Evolutionary conservation across 352 stramenopile species (phyloP), one percentile per base, ranked within the genome.

Genomic region (Phytophthora macrochlamydospora): DNA sequence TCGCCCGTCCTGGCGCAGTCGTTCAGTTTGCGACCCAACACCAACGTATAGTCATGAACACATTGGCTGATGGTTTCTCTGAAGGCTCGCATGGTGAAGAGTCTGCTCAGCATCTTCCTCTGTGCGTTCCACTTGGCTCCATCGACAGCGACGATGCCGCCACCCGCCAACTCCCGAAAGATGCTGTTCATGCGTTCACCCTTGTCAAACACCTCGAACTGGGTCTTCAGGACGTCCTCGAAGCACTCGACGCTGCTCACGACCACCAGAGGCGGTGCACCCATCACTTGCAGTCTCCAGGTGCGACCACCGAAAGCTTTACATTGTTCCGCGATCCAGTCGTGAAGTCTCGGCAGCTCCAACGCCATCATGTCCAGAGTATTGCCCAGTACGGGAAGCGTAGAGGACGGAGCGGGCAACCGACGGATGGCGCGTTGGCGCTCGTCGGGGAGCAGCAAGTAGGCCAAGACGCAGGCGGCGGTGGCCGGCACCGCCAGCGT

Each of bases 181-280:
- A 80, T 76, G n/a, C 43, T 33, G 42, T 71, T 68, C 58, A 87
- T 79, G 18, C 59, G 67, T 1, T 71, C 46, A 14, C 83, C 83
- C 59, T 94, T 93, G 33, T 78, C 77, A 46, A 91, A 94, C 28
- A 83, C 81, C 48, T 86, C 68, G 67, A 93, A 94, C 46, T 91
- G 71, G 18, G 70, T 80, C 60, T 83, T 79, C 4, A 81, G 53
- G 29, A 83, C 65, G 49, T 85, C 76, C 37, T 85, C 74, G 44
- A 83, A 81, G 35, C 40, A 51, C 33, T 80, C 69, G 45, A 73
- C 58, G 35, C 60, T 72, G 62, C 69, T 71, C 7, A 85, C 43
- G 28, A 85, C 73, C 44, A 83, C 69, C 12, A 79, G 53, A 18
- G 75, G 76, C 14, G 76, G 71, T 24, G 65, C 59, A 6, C 76